Evolutionary conservation across 2,329 filamentous ascomycete species (phyloP), one percentile per base, ranked within the genome.

Genomic region (Rhinocladiella similis): DNA sequence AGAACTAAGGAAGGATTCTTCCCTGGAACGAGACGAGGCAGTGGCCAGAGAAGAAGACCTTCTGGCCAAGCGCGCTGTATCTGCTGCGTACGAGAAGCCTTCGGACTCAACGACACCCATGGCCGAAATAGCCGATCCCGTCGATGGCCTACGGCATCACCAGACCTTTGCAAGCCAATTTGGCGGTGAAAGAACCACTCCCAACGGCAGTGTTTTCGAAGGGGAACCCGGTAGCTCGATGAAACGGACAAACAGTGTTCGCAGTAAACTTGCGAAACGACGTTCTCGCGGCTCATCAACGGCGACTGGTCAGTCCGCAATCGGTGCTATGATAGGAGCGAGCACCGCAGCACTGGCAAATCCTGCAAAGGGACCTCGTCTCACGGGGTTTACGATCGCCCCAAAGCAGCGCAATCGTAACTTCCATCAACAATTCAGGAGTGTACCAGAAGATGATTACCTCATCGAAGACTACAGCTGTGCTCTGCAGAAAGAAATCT

Each of bases 401-500:
- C 95, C 90, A 70, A 96, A 95, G 72, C 97, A 94, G 76, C 85
- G 95, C 54, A 99, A 99, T 73, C 85, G 91, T 47, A 94, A 97
- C 69, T 99, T 97, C 67, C 94, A 99, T 72, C 83, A 83, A 57
- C 77, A 96, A 2, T 99, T 99, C 79, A 89, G 94, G 73, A 97
- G 92, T 70, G 94, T 99, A 0, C 94, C 95, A 1, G 93, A 97
- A 64, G 94, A 99, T 67, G 94, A 99, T 72, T 97, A 96, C 69
- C 81, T 99, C 22, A 97, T 99, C 63, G 94, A 99, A 70, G 94
- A 99, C 72, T 99, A 97, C 72, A 97, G 94, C 72, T 97, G 94
- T 70, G 94, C 94, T 3, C 73, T 99, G 57, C 94, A 99, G 72
- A 86, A 92, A 63, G 95, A 99, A 69, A 99, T 99, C 59, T 83